Base-by-base conservation (phyloP, 768 basidiomycete species). In the Grammothele lineata region DNA sequence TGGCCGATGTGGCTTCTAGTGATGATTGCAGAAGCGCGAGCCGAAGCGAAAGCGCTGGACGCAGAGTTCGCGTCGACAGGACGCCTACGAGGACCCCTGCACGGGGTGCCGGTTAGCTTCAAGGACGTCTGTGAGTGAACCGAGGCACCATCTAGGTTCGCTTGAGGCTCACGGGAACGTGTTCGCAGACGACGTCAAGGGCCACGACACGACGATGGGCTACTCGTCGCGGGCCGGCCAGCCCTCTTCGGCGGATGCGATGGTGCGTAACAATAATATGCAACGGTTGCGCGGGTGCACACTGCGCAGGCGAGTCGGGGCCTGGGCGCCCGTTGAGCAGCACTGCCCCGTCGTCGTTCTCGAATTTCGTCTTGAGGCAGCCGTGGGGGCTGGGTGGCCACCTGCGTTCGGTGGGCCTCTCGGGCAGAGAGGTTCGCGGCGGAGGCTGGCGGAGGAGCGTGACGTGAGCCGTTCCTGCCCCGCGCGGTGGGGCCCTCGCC, bases 41-140 rank as follows among this genome's bases (percentile, higher is more conserved):
- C 72, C 45, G 75, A 77, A 46, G 89, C 87, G 0, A 66, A 69
- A 45, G 71, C 68, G n/a, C 75, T 90, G 3, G 90, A 92, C 59
- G 64, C 66, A 17, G 81, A 88, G 47, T 87, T 83, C 61, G 69
- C 74, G 2, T 53, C 62, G 6, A 83, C 80, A 0, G 74, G 75
- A 43, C 70, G 62, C 50, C 54, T 87, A 39, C 76, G 72, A 18
- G 90, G 88, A 0, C 80, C 79, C 8, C 71, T 92, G 24, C 90
- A 91, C 62, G 90, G 90, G 34, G 80, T 92, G 27, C 90, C 90
- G 9, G 76, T 86, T 53, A 75, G 81, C 62, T 76, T 87, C 62
- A 87, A 92, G 64, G 89, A 92, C 54, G 73, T 76, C 62, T 83
- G 83, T 85, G 50, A 22, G 51, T 37, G 27, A 8, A 8, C 6